These are phyloP conservation scores for Aspergillus novofumigatus DNA, from an alignment of 2,329 filamentous ascomycete genomes.

Conservation along the genomic window DNA sequence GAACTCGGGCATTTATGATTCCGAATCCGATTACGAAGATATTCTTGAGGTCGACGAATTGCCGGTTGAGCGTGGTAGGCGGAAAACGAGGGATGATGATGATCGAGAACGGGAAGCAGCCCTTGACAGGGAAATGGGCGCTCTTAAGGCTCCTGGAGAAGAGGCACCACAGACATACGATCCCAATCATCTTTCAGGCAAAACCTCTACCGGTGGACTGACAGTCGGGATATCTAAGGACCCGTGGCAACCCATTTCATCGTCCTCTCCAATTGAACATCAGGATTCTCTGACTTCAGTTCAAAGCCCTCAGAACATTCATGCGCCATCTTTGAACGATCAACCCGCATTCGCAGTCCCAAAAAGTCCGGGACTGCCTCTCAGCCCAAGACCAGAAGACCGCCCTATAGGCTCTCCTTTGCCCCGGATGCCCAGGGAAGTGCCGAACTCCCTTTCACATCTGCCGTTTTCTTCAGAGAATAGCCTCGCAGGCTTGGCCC, in stretches of 20 bases:
- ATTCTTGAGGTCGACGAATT: conserved; percentile 66
- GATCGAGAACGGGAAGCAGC: conserved; percentile 72
- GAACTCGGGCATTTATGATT: conserved; percentile 53
- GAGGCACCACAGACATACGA: background rate
- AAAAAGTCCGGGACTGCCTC: conserved; percentile 60
- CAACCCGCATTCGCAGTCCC: conserved; percentile 44
- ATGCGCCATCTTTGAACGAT: conserved; percentile 27
- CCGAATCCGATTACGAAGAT: conserved; percentile 81
- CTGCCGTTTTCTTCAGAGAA: conserved; percentile 65
- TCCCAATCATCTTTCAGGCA: conserved; percentile 4
- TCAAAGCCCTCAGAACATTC: conserved; percentile 24
- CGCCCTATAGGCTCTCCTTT: conserved; percentile 57
- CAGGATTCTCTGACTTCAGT: conserved; percentile 29
- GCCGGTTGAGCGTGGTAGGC: conserved; percentile 63
- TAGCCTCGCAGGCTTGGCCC: conserved; percentile 50
- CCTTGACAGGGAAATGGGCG: conserved; percentile 60
- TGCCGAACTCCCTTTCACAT: conserved; percentile 49
- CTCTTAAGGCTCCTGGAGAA: conserved; percentile 47
- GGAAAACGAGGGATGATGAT: conserved; percentile 84
- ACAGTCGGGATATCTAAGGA: conserved; percentile 32
- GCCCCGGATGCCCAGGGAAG: conserved; percentile 53
- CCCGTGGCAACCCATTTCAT: conserved; percentile 50
- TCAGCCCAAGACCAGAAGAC: conserved; percentile 59
- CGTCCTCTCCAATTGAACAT: conserved; percentile 21
- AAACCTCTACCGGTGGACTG: conserved; percentile 5